Percentiles rank a stretch among this genome's conserved stretches.
phyloP scores from a whole-genome alignment of 805 yeast genomes.

The Dipodascus geniculatus region DNA sequence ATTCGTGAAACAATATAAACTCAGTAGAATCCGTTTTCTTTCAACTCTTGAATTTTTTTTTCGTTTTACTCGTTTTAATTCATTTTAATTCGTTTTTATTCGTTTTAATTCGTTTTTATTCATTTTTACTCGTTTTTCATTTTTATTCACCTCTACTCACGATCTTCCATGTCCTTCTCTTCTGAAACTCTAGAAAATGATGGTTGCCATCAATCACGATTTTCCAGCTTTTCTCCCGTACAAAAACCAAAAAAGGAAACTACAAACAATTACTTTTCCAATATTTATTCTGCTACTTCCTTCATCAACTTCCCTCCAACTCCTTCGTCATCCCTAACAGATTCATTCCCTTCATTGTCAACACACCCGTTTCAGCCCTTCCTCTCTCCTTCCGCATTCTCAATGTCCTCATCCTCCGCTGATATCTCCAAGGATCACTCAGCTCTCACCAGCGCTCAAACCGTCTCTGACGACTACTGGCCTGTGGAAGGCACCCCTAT shows the following conservation, averaged over 20 bases:
- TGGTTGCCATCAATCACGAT: neutral
- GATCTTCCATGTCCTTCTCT: neutral
- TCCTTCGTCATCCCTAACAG: neutral
- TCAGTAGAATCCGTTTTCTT: no score
- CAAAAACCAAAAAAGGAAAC: neutral
- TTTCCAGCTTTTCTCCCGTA: neutral
- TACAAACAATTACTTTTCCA: neutral
- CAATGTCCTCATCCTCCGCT: conserved; percentile 4
- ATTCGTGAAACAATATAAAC: no score
- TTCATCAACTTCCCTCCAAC: neutral
- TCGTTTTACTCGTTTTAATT: no score
- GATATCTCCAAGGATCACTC: conserved; percentile 6
- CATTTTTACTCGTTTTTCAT: neutral
- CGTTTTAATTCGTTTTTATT: no score
- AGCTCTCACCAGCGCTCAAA: conserved; percentile 3
- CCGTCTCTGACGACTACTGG: conserved; percentile 5
- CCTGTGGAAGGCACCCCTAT: conserved; percentile 4
- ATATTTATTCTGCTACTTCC: no score
- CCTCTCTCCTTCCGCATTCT: conserved; percentile 2
- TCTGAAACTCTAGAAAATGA: neutral
- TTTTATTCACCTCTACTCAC: neutral
- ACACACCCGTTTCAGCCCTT: no score
- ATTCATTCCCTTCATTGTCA: neutral
- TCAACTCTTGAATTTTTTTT: no score
- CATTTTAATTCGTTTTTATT: no score